A percentile compares a stretch with the other conserved stretches of the same genome.
phyloP scores from a whole-genome alignment of 208 protist genomes.

The Herpetomonas samuelpessoai region DNA sequence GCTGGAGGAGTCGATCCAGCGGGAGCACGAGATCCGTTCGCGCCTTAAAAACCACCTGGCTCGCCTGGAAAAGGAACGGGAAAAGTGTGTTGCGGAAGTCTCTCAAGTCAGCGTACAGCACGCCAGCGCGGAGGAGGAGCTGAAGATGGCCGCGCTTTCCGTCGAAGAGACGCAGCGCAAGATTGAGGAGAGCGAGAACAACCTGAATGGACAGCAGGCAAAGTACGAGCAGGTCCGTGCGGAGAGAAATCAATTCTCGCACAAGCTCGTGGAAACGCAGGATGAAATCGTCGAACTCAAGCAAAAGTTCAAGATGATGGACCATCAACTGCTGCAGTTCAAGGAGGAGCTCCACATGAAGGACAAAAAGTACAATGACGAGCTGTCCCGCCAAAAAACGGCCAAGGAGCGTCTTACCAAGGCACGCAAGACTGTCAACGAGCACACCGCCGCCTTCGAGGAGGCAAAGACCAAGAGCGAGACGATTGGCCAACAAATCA shows the following conservation, averaged over 20 bases:
- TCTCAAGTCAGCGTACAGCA: constrained; percentile 87
- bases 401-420: constrained; percentile 71
- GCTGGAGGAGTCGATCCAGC: constrained; percentile 87
- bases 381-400: constrained; percentile 47
- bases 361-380: constrained; percentile 65
- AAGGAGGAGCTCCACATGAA: constrained; percentile 96
- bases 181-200: constrained; percentile 91
- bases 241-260: constrained; percentile 97
- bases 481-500: constrained; percentile 79
- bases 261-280: constrained; percentile 96
- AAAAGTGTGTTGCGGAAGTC: constrained; percentile 85
- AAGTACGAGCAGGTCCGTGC: constrained; percentile 93
- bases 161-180: constrained; percentile 95
- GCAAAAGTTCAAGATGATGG: constrained; percentile 97
- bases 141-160: constrained; percentile 87
- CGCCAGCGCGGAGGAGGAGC: constrained; percentile 84
- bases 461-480: constrained; percentile 49
- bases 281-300: constrained; percentile 97
- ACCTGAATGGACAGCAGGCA: constrained; percentile 74
- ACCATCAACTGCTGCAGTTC: constrained; percentile 94
- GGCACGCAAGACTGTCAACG: constrained; percentile 66
- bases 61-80: constrained; percentile 90
- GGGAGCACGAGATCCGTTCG: constrained; percentile 60
- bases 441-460: constrained; percentile 55
- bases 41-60: constrained; percentile 57